Evolutionary conservation across 108 stramenopile species (phyloP).

Genomic region (Nitzschia inconspicua): DNA sequence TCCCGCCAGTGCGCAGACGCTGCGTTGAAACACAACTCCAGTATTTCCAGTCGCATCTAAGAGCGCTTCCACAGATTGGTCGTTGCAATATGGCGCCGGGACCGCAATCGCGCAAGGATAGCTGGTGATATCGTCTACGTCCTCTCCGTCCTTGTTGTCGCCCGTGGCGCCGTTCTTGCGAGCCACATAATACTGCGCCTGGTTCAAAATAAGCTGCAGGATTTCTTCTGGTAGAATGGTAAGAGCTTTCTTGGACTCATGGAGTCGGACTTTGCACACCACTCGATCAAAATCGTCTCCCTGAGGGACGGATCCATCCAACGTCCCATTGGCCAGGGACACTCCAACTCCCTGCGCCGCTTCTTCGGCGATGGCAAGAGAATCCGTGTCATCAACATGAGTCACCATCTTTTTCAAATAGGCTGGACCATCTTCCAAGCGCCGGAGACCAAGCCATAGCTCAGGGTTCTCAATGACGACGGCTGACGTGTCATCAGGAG

Average conservation of each 20-base stretch:
- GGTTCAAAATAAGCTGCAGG: constrained; percentile 44
- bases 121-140: constrained; percentile 37
- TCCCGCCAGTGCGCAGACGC: constrained; percentile 60
- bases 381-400: constrained; percentile 16
- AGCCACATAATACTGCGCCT: constrained; percentile 53
- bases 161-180: constrained; percentile 19
- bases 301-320: constrained; percentile 57
- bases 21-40: constrained; percentile 60
- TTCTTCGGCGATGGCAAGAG: constrained; percentile 48
- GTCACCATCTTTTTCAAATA: constrained; percentile 26
- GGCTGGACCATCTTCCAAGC: constrained; percentile 42
- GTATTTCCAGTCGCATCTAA: constrained; percentile 59
- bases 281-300: constrained; percentile 81
- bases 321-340: constrained; percentile 55
- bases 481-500: constrained; percentile 17
- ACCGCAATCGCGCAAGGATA: constrained; percentile 73
- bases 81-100: constrained; percentile 64
- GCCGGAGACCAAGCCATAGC: constrained; percentile 62
- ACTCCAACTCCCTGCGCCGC: constrained; percentile 34
- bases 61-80: constrained; percentile 58
- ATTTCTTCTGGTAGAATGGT: constrained; percentile 80
- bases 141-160: constrained; percentile 31
- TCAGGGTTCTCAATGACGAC: constrained; percentile 52
- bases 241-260: constrained; percentile 62
- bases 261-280: constrained; percentile 58